phyloP scores from a whole-genome alignment of 176 grass and related monocot genomes.

The Cenchrus purpureus region DNA sequence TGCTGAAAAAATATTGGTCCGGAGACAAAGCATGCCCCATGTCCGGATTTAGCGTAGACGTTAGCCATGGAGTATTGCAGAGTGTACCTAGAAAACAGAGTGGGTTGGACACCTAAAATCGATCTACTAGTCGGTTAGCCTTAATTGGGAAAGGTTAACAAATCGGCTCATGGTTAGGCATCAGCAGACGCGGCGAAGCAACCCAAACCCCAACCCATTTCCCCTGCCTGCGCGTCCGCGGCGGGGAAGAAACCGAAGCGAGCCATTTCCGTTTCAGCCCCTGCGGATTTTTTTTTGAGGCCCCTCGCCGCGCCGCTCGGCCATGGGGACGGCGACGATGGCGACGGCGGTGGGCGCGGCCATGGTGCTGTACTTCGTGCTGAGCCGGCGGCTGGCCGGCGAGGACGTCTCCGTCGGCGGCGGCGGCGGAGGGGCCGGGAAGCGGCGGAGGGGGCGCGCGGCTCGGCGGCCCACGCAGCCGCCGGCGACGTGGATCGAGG shows the following conservation, averaged over 20 bases:
- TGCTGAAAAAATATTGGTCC: neutral
- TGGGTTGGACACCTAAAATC: slow-evolving; percentile 1
- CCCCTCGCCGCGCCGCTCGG: slow-evolving; percentile 1
- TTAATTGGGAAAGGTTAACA: slow-evolving; percentile 27
- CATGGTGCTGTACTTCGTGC: slow-evolving; percentile 82
- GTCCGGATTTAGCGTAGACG: slow-evolving; percentile 13
- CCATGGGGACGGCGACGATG: slow-evolving; percentile 90
- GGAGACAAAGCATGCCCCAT: slow-evolving; percentile 9
- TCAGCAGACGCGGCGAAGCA: slow-evolving; percentile 26
- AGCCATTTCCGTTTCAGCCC: slow-evolving; percentile 24
- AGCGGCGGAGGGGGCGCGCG: slow-evolving; percentile 56
- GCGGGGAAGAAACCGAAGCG: slow-evolving; percentile 22
- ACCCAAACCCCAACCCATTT: neutral
- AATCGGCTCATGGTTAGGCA: slow-evolving; percentile 1
- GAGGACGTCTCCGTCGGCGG: slow-evolving; percentile 45
- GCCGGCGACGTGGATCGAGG: slow-evolving; percentile 92
- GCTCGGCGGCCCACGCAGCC: slow-evolving; percentile 69
- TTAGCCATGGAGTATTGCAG: neutral
- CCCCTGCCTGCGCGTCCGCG: neutral
- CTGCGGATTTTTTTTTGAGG: neutral
- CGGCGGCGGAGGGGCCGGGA: slow-evolving; percentile 29
- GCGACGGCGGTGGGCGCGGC: slow-evolving; percentile 90
- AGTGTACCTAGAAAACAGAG: neutral
- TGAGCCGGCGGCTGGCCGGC: slow-evolving; percentile 62
- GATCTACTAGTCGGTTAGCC: slow-evolving; percentile 14